Base-by-base conservation (phyloP, 768 basidiomycete species). In the Suillus occidentalis region DNA sequence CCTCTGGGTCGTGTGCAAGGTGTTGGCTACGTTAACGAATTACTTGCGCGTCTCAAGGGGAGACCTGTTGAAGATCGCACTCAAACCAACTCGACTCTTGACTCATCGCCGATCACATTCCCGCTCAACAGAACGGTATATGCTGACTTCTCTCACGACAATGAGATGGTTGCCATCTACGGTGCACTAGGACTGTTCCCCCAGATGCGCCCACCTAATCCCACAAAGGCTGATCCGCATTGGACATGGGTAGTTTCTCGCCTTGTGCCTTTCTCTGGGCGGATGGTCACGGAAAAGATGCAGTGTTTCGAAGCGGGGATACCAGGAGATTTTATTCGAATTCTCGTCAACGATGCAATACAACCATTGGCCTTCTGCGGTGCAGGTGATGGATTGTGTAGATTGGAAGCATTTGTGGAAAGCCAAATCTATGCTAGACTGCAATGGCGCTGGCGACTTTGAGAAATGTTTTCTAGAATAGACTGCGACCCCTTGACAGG, bases 61-160 rank as follows among this genome's bases (percentile, higher is more conserved):
- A 75, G 72, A 18, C 83, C 88, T 4, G 90, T 92, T 25, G 72
- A 72, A 52, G 91, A 93, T 76, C 70, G 80, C 66, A 92, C 92
- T 0, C 89, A 89, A 70, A 91, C 89, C 10, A 94, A 94, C 76
- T 73, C 75, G 16, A 94, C 92, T 1, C 81, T 94, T 40, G 87
- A 90, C 71, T 69, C 80, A 0, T 81, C 84, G n/a, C 85, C 86
- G 0, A 70, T 68, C 13, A 92, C 90, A 0, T 95, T 95, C 78
- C 92, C 92, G 1, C 80, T 91, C 7, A 70, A 87, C 67, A 84
- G 85, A 62, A 80, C 80, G 20, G 69, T 92, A 55, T 92, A 90
- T 72, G 87, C 84, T n/a, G 92, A 96, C 76, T 94, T 94, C 75
- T 87, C 90, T 10, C 92, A 94, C 73, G 92, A 94, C 72, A 92